Base-by-base conservation (phyloP, 345 rosid species). In the Euphorbia tirucalli region DNA sequence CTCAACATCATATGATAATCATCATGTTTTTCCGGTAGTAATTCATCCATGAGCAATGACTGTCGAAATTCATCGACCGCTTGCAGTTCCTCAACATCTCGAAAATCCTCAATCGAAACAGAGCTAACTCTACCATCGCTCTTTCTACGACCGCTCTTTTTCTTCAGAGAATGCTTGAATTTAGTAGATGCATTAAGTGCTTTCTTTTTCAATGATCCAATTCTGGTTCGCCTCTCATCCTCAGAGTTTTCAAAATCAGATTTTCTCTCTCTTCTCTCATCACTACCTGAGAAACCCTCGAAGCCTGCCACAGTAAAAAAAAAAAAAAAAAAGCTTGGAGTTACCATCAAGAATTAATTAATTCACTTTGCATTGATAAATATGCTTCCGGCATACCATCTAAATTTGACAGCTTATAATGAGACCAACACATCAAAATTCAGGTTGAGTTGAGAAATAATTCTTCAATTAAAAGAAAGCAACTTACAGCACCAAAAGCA, bases 171-270 rank as follows among this genome's bases (percentile, higher is more conserved):
- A 78, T 91, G 99, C 83, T 83, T 93, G 77, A 96, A 93, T 46
- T 89, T 93, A 1, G 97, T 75, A 27, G 98, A 93, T 9, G 99
- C 98, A 85, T 88, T 83, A 74, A 96, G 66, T 0, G 99, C 99
- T 78, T 93, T 96, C 86, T 96, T 96, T 74, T 93, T 96, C 85
- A 96, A 63, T 4, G 98, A 79, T 32, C 99, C 96, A 24, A 96
- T 93, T 82, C 96, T 89, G 0, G 98, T 90, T 46, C 92, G 83
- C 88, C 98, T 93, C 77, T 96, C 99, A 71, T 96, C 99, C 83
- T 96, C 99, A 5, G 99, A 96, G 83, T 84, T 90, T 81, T 96
- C 99, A 70, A 96, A 96, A 79, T 96, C 99, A 15, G 97, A 93
- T 72, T 82, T 93, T 77, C 99, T 88, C 73, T 96, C 97, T 63